Conservation (phyloP, 768 basidiomycete genomes). For the Termitomyces sp. region DNA sequence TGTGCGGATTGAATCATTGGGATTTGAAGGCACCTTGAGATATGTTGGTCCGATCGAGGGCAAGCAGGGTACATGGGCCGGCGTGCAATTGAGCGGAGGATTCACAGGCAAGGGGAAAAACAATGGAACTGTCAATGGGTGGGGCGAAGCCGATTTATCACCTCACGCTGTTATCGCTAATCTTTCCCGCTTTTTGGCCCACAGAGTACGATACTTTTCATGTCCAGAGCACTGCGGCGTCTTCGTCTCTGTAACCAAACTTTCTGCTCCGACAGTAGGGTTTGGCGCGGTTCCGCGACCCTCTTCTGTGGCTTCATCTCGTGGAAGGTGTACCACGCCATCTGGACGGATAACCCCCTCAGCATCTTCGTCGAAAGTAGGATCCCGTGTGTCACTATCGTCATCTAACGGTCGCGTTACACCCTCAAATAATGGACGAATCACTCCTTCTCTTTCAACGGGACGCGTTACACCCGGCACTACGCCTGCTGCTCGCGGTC, state of each 20-base stretch:
- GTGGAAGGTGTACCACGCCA: conserved; percentile 57
- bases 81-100: conserved; percentile 83
- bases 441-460: conserved; percentile 39
- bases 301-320: conserved; percentile 75
- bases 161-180: conserved; percentile 12
- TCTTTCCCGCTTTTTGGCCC: not conserved
- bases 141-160: conserved; percentile 24
- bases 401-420: conserved; percentile 37
- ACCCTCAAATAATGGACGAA: conserved; percentile 40
- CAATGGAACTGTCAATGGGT: conserved; percentile 87
- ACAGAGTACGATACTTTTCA: conserved; percentile 76
- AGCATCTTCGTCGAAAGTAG: conserved; percentile 25
- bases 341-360: conserved; percentile 51
- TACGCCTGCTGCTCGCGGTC: conserved; percentile 30
- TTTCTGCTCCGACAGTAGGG: conserved; percentile 72
- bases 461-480: conserved; percentile 34
- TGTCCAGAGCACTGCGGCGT: conserved; percentile 88
- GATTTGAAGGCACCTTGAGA: conserved; percentile 78
- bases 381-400: conserved; percentile 24
- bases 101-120: conserved; percentile 95
- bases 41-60: conserved; percentile 86
- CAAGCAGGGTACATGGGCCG: conserved; percentile 89
- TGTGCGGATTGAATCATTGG: conserved; percentile 83
- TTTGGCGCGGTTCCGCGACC: conserved; percentile 51
- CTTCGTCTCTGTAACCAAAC: conserved; percentile 79